Percentiles rank a stretch among this genome's conserved stretches.
These are phyloP conservation scores for Phaeosphaeria sp. DNA, from an alignment of 2,329 filamentous ascomycete species.

Conservation along the genomic window DNA sequence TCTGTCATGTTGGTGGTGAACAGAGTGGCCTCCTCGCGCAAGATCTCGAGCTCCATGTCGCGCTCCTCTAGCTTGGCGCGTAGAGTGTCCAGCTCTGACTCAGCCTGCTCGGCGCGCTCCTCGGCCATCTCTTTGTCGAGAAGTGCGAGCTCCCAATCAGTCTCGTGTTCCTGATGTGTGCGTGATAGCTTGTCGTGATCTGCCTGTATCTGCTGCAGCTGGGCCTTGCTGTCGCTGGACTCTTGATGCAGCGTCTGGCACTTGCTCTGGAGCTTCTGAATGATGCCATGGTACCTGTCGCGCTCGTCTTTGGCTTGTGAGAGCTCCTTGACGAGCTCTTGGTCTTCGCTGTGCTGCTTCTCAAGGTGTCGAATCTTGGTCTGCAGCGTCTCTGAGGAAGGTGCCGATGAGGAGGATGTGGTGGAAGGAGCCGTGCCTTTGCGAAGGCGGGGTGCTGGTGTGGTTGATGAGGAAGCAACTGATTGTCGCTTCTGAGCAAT, in stretches of 20 bases:
- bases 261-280: constrained; percentile 89
- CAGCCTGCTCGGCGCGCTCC: constrained; percentile 83
- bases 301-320: constrained; percentile 78
- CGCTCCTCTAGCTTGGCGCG: constrained; percentile 82
- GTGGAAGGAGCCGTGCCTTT: constrained; percentile 29
- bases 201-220: constrained; percentile 76
- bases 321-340: constrained; percentile 80
- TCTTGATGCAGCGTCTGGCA: constrained; percentile 86
- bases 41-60: constrained; percentile 84
- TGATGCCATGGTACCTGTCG: constrained; percentile 81
- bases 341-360: constrained; percentile 82
- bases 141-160: constrained; percentile 82
- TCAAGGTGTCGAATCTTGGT: constrained; percentile 87
- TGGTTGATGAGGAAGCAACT: constrained; percentile 18
- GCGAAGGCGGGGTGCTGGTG: constrained; percentile 17
- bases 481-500: constrained; percentile 29
- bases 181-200: constrained; percentile 74
- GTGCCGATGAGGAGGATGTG: constrained; percentile 15
- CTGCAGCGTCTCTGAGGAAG: constrained; percentile 74
- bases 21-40: constrained; percentile 86
- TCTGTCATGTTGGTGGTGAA: constrained; percentile 83
- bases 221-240: constrained; percentile 75
- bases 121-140: constrained; percentile 97
- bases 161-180: constrained; percentile 83
- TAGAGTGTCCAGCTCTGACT: constrained; percentile 78